Conservation (phyloP, 2,329 filamentous ascomycete genomes). For the Fusarium austroafricanum region DNA sequence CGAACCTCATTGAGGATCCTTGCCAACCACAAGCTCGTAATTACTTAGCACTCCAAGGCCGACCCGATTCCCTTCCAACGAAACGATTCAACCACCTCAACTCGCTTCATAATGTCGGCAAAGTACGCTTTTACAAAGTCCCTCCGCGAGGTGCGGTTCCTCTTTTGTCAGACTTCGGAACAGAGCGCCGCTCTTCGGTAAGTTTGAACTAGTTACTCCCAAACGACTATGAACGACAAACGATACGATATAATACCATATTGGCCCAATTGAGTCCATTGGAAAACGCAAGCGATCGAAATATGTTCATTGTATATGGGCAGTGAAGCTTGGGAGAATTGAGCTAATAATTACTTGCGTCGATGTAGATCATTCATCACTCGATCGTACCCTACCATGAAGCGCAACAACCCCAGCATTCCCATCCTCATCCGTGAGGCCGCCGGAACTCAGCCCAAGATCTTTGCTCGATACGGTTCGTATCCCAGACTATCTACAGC, state of each 20-base stretch:
- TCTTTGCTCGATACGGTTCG: constrained; percentile 93
- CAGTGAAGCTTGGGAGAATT: neutral
- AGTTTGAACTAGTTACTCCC: constrained; percentile 45
- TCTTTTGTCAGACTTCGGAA: constrained; percentile 95
- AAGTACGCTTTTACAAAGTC: constrained; percentile 92
- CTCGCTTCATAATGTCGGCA: constrained; percentile 74
- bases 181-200: constrained; percentile 91
- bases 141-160: constrained; percentile 95
- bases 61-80: constrained; percentile 1
- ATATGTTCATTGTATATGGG: neutral
- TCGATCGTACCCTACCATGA: constrained; percentile 96
- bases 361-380: constrained; percentile 82
- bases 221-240: constrained; percentile 2
- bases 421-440: constrained; percentile 97
- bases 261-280: constrained; percentile 30
- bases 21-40: constrained; percentile 48
- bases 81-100: constrained; percentile 1
- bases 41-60: constrained; percentile 43
- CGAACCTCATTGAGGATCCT: constrained; percentile 40
- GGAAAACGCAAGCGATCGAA: neutral
- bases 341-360: constrained; percentile 26
- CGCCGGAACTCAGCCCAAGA: constrained; percentile 81
- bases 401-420: constrained; percentile 95
- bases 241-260: neutral
- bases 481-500: neutral